Percentiles rank a stretch among this genome's conserved stretches.
Conservation (phyloP, 1,284 basidiomycete species). For the Mycena sp. region DNA sequence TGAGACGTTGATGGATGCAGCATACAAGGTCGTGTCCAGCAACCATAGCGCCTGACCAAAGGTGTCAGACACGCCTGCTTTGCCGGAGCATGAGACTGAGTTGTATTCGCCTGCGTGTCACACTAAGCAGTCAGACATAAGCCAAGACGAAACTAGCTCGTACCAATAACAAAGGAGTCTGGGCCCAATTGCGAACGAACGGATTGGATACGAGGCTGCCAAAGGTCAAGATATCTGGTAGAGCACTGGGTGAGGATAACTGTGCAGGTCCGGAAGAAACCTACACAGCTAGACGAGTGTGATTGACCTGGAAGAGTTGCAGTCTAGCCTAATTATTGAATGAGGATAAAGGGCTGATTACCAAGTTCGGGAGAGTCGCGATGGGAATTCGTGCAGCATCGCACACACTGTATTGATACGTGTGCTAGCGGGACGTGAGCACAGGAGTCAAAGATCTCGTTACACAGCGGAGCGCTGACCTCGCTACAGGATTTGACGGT, state of each 20-base stretch:
- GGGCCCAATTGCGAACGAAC: constrained; percentile 55
- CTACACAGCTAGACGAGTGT: constrained; percentile 57
- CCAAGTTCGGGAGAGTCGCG: constrained; percentile 58
- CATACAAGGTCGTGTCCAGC: constrained; percentile 51
- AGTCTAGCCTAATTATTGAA: neutral
- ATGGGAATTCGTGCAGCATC: constrained; percentile 53
- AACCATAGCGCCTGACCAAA: constrained; percentile 64
- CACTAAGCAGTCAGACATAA: neutral
- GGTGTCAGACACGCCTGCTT: constrained; percentile 57
- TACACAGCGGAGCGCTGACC: neutral
- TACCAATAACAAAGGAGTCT: constrained; percentile 57
- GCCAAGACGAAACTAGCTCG: neutral
- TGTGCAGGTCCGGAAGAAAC: constrained; percentile 19
- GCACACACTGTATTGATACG: constrained; percentile 62
- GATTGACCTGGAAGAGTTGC: constrained; percentile 50
- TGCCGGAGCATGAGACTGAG: constrained; percentile 60
- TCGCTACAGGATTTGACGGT: constrained; percentile 57
- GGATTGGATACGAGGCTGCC: constrained; percentile 58
- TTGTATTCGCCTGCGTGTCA: constrained; percentile 56
- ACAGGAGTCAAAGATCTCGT: neutral
- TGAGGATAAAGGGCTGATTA: constrained; percentile 30
- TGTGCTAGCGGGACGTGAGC: constrained; percentile 39
- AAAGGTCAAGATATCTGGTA: constrained; percentile 58
- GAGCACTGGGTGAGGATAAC: neutral
- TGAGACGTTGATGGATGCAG: constrained; percentile 60